Evolutionary conservation across 768 basidiomycete species (phyloP).

Genomic region (Lentinula detonsa): DNA sequence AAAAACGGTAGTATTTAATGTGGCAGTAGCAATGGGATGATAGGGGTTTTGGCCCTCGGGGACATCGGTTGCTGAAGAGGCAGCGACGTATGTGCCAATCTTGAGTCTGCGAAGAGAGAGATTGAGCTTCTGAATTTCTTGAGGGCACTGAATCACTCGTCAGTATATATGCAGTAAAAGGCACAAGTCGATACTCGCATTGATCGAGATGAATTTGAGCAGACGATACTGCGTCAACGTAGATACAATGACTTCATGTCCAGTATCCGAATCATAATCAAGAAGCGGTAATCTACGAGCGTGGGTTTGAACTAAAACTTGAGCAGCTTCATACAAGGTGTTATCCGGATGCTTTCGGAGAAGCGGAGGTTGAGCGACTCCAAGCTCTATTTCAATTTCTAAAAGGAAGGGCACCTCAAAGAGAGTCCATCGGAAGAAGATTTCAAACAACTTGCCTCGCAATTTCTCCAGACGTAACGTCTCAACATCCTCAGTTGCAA

Average conservation of each 20-base stretch:
- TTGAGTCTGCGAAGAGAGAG: conserved; percentile 77
- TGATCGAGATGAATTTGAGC: conserved; percentile 97
- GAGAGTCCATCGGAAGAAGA: not conserved
- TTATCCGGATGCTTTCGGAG: conserved; percentile 83
- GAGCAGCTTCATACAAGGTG: conserved; percentile 86
- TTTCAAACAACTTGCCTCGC: conserved; percentile 53
- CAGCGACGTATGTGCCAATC: conserved; percentile 88
- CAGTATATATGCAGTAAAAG: not conserved
- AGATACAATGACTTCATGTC: conserved; percentile 92
- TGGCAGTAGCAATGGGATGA: conserved; percentile 90
- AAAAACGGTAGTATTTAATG: conserved; percentile 86
- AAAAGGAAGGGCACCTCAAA: conserved; percentile 10
- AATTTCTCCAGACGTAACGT: conserved; percentile 84
- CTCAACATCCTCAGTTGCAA: conserved; percentile 87
- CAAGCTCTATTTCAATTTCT: conserved; percentile 93
- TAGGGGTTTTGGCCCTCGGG: conserved; percentile 64
- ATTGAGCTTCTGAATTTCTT: conserved; percentile 78
- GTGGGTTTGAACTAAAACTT: conserved; percentile 88
- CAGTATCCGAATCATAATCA: conserved; percentile 88
- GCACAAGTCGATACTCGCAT: conserved; percentile 45
- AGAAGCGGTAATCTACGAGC: conserved; percentile 92
- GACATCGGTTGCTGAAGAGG: conserved; percentile 36
- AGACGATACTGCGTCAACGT: conserved; percentile 97
- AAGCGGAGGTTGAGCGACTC: conserved; percentile 88
- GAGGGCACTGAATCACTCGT: conserved; percentile 57